phyloP scores from a whole-genome alignment of 2,329 filamentous ascomycete species.

The Fulvia fulva region DNA sequence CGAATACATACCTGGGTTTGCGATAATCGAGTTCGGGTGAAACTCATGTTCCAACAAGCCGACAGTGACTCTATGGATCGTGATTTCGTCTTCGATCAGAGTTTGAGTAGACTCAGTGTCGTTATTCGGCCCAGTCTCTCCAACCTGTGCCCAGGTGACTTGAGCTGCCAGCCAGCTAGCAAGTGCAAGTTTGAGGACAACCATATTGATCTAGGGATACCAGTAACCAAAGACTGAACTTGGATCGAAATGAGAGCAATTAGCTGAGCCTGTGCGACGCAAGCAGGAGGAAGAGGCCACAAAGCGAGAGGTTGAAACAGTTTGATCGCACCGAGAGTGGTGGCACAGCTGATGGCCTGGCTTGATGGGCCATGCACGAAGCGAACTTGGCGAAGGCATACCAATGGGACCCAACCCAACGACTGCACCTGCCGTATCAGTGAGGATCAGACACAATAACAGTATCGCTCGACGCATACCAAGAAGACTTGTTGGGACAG shows the following conservation, averaged over 20 bases:
- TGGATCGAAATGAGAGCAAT: too few relatives aligned
- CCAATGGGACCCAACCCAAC: too few relatives aligned
- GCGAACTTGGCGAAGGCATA: too few relatives aligned
- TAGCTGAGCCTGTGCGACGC: background rate
- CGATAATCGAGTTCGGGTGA: background rate
- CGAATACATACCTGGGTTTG: too few relatives aligned
- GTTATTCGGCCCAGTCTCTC: background rate
- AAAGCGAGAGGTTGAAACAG: background rate
- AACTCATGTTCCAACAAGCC: constrained; percentile 31
- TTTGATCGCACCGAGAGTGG: background rate
- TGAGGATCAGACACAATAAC: too few relatives aligned
- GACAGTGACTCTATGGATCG: constrained; percentile 33
- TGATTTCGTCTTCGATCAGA: constrained; percentile 11
- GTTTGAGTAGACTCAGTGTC: background rate
- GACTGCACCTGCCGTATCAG: too few relatives aligned
- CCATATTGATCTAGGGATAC: background rate
- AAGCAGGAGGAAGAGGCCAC: background rate
- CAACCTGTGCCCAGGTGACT: too few relatives aligned
- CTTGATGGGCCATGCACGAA: too few relatives aligned
- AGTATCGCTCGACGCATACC: too few relatives aligned
- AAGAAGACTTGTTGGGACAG: too few relatives aligned
- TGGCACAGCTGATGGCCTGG: background rate
- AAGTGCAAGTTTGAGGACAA: background rate
- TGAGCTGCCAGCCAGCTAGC: background rate
- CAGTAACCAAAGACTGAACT: too few relatives aligned